These are phyloP conservation scores for Discostella pseudostelligera DNA, from an alignment of 108 stramenopile species.

Conservation along the genomic window DNA sequence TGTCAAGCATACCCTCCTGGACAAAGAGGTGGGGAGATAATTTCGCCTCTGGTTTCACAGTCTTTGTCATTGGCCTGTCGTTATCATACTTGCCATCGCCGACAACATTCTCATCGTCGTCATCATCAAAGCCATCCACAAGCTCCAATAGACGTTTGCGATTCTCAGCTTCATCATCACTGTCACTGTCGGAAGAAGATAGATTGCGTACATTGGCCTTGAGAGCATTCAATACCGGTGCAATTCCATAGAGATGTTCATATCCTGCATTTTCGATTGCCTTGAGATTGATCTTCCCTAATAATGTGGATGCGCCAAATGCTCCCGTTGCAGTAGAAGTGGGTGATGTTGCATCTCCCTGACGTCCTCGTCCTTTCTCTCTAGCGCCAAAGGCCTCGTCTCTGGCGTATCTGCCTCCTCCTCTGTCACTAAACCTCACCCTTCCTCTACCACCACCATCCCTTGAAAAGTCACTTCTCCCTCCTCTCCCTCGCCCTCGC, in stretches of 20 bases:
- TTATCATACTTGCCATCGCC: slow-evolving; percentile 14
- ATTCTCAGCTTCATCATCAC: slow-evolving; percentile 15
- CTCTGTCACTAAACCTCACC: slow-evolving; percentile 3
- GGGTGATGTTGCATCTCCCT: background rate
- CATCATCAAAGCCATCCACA: no score
- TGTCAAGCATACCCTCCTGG: slow-evolving; percentile 53
- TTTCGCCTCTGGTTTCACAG: slow-evolving; percentile 69
- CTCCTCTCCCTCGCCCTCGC: slow-evolving; percentile 3
- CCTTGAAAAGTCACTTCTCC: background rate
- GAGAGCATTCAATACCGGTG: slow-evolving; percentile 80
- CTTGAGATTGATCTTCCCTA: slow-evolving; percentile 68
- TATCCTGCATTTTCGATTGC: slow-evolving; percentile 72
- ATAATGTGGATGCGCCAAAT: background rate
- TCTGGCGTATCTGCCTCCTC: slow-evolving; percentile 13
- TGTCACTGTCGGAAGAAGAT: slow-evolving; percentile 22
- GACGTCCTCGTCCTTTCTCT: slow-evolving; percentile 17
- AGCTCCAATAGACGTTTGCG: no score
- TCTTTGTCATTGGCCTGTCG: slow-evolving; percentile 16
- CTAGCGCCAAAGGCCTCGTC: slow-evolving; percentile 9
- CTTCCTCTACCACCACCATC: slow-evolving; percentile 9
- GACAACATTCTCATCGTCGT: slow-evolving; percentile 20
- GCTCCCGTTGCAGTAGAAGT: no score
- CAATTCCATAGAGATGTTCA: slow-evolving; percentile 82
- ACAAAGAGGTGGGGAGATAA: slow-evolving; percentile 74
- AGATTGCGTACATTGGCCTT: slow-evolving; percentile 65